Conservation (phyloP, 108 stramenopile genomes). For the Fragilariopsis cylindrus region DNA sequence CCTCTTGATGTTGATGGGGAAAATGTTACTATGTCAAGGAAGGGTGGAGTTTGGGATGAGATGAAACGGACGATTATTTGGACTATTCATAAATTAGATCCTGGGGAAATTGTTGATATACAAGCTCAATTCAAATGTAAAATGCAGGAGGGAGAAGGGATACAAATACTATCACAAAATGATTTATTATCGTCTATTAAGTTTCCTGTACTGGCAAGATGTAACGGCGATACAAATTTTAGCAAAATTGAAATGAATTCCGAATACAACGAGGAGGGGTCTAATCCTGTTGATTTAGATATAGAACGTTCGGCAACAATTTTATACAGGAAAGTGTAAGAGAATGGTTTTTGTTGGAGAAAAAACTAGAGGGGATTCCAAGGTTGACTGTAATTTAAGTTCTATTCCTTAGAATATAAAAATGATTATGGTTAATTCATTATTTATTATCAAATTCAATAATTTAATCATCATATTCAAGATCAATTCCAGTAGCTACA, state of each 20-base stretch:
- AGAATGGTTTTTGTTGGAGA: too few relatives aligned
- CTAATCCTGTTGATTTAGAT: slow-evolving; percentile 18
- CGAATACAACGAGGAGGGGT: slow-evolving; percentile 10
- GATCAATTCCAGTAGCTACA: too few relatives aligned
- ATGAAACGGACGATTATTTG: slow-evolving; percentile 58
- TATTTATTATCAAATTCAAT: too few relatives aligned
- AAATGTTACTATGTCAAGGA: slow-evolving; percentile 40
- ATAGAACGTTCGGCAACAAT: slow-evolving; percentile 17
- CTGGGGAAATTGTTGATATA: slow-evolving; percentile 53
- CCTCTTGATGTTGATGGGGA: slow-evolving; percentile 49
- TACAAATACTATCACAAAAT: background rate
- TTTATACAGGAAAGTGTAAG: slow-evolving; percentile 42
- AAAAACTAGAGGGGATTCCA: background rate
- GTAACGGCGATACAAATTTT: slow-evolving; percentile 26
- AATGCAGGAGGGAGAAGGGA: background rate
- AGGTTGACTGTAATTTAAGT: background rate
- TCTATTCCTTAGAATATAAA: background rate
- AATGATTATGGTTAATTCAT: too few relatives aligned
- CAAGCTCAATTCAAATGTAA: slow-evolving; percentile 38
- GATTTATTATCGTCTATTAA: background rate
- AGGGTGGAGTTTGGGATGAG: slow-evolving; percentile 60
- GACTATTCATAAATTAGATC: slow-evolving; percentile 28
- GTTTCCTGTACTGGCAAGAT: slow-evolving; percentile 47
- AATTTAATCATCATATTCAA: too few relatives aligned
- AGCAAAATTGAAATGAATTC: slow-evolving; percentile 30